Conservation (phyloP, 2,329 filamentous ascomycete genomes). For the Penicillium sp. region DNA sequence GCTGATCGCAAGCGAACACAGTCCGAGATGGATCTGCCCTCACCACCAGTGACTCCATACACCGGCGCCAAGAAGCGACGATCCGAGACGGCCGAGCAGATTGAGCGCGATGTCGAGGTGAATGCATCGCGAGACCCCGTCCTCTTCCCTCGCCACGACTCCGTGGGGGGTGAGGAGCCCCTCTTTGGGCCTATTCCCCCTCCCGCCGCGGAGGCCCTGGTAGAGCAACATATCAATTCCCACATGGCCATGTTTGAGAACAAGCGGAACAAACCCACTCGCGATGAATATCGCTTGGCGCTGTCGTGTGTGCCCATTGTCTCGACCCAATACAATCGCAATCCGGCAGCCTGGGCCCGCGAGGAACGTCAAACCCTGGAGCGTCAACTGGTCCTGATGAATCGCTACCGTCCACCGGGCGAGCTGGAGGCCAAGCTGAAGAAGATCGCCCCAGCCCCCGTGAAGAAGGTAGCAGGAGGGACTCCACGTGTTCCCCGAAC, state of each 20-base stretch:
- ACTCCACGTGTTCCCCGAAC: conserved; percentile 41
- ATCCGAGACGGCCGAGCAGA: conserved; percentile 41
- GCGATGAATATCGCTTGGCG: conserved; percentile 52
- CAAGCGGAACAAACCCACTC: conserved; percentile 51
- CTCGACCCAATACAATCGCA: conserved; percentile 50
- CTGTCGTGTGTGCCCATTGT: conserved; percentile 53
- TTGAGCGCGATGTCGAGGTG: conserved; percentile 38
- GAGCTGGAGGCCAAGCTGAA: conserved; percentile 43
- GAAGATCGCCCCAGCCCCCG: conserved; percentile 49
- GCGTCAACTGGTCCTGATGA: conserved; percentile 49
- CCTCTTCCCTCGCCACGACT: conserved; percentile 50
- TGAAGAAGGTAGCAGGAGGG: conserved; percentile 36
- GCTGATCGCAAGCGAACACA: conserved; percentile 49
- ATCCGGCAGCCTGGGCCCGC: conserved; percentile 52
- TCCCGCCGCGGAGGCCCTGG: conserved; percentile 44
- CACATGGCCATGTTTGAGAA: conserved; percentile 51
- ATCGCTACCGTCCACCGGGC: conserved; percentile 42
- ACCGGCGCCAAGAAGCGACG: conserved; percentile 49
- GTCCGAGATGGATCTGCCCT: conserved; percentile 53
- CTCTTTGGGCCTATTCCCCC: conserved; percentile 48
- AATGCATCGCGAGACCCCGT: conserved; percentile 46
- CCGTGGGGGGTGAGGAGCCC: conserved; percentile 43
- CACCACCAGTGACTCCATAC: conserved; percentile 54
- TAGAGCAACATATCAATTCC: conserved; percentile 51
- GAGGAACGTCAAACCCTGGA: conserved; percentile 51